Evolutionary conservation across 208 protist species (phyloP).

Genomic region (Leishmania guyanensis): DNA sequence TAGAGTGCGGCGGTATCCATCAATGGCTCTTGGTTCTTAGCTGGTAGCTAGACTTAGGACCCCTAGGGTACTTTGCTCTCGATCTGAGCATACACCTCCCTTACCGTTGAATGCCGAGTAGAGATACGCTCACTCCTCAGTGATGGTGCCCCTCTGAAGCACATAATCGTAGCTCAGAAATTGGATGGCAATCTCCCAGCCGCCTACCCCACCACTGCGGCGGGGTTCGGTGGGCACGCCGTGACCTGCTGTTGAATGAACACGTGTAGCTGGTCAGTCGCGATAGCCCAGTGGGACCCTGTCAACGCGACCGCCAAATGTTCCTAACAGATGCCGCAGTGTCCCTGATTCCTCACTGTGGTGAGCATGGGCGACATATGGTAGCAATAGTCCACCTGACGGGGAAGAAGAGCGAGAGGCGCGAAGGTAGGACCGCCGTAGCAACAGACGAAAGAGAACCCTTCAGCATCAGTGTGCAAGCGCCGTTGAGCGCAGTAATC

Average conservation of each 20-base stretch:
- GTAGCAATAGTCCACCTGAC: slow-evolving; percentile 49
- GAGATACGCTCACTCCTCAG: slow-evolving; percentile 69
- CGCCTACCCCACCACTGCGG: slow-evolving; percentile 65
- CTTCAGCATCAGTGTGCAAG: slow-evolving; percentile 26
- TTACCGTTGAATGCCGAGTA: slow-evolving; percentile 72
- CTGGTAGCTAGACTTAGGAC: slow-evolving; percentile 68
- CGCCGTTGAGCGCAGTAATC: slow-evolving; percentile 35
- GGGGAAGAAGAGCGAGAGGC: slow-evolving; percentile 28
- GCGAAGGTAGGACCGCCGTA: slow-evolving; percentile 14
- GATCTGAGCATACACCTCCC: slow-evolving; percentile 39
- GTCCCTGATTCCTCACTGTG: slow-evolving; percentile 75
- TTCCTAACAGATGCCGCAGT: slow-evolving; percentile 84
- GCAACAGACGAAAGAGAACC: slow-evolving; percentile 6
- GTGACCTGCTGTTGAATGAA: slow-evolving; percentile 94
- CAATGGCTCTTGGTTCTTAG: slow-evolving; percentile 58
- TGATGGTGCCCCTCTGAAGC: slow-evolving; percentile 52
- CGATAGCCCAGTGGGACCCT: slow-evolving; percentile 79
- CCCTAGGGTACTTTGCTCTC: slow-evolving; percentile 37
- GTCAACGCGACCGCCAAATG: slow-evolving; percentile 63
- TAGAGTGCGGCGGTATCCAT: slow-evolving; percentile 58
- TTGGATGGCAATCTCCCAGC: slow-evolving; percentile 83
- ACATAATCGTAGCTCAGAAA: slow-evolving; percentile 78
- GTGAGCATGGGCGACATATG: slow-evolving; percentile 51
- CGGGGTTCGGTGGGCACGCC: slow-evolving; percentile 80
- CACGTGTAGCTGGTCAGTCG: slow-evolving; percentile 53